Evolutionary conservation across 331 rosid species (phyloP), one percentile per base, ranked within the genome.

Genomic region (Rosa hybrid): DNA sequence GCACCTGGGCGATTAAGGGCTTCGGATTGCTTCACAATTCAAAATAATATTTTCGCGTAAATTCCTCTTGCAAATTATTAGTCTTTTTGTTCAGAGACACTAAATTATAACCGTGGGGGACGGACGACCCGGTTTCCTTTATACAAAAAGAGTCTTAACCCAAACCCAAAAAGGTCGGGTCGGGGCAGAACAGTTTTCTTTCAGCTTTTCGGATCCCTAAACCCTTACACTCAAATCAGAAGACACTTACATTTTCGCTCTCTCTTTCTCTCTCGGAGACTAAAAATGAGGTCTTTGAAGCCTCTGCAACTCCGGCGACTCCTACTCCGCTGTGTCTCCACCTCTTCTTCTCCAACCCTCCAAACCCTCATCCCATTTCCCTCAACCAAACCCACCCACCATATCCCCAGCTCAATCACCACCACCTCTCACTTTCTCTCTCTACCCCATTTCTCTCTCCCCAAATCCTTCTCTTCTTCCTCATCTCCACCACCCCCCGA

Each of bases 1-100:
- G 98, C 87, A 49, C 92, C 98, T 4, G 70, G 80, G 9, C 92
- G 91, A 85, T 87, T 90, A 42, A 95, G 91, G 20, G 88, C 87
- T 4, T 68, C 84, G 0, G 99, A 91, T 42, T 89, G 94, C 86
- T 84, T 91, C 88, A 91, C 94, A 73, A 87, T 78, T 78, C 39
- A 90, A 83, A 71, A 80, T 39, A 45, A 95, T 88, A 62, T 79
- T 83, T 56, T 85, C 90, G 48, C 94, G 90, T 83, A 95, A 95
- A 77, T 42, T 88, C 87, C 77, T 89, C 97, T 98, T 91, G 87
- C 80, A 75, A 17, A 77, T 65, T 64, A 68, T 74, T 76, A n/a
- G 46, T 71, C 12, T 18, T 49, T 34, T 60, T 63, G 20, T 65
- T 65, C 70, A 64, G 17, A 60, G 25, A 62, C 20, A 25, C 68